Percentiles rank a stretch among this genome's conserved stretches.
Evolutionary conservation across 768 basidiomycete species (phyloP).

Genomic region (Phaeolepiota aurea): DNA sequence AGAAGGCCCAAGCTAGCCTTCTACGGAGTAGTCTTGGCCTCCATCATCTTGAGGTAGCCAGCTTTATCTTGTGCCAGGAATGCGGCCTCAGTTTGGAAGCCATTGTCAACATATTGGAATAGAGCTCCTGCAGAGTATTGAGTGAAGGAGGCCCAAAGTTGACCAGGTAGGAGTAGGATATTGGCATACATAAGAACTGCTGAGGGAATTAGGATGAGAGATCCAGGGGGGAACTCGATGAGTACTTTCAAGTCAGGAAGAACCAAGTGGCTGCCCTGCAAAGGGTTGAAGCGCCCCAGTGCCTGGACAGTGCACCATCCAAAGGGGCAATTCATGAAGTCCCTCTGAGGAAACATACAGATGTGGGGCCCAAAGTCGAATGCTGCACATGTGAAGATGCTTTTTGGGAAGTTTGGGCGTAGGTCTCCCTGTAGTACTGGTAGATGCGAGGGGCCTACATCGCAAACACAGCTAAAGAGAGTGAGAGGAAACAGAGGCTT

Average conservation of each 20-base stretch:
- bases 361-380: slow-evolving; percentile 20
- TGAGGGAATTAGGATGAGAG: slow-evolving; percentile 15
- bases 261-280: slow-evolving; percentile 16
- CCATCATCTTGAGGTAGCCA: not conserved
- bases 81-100: slow-evolving; percentile 8
- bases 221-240: slow-evolving; percentile 12
- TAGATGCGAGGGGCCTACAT: not conserved
- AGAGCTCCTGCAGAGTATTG: slow-evolving; percentile 16
- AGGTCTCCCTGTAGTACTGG: not conserved
- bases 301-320: slow-evolving; percentile 21
- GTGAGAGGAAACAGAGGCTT: not conserved
- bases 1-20: not conserved
- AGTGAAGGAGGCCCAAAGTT: slow-evolving; percentile 12
- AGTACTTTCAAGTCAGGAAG: slow-evolving; percentile 14
- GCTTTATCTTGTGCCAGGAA: not conserved
- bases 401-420: not conserved
- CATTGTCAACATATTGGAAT: slow-evolving; percentile 15
- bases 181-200: slow-evolving; percentile 14
- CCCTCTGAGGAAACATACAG: slow-evolving; percentile 10
- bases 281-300: slow-evolving; percentile 14
- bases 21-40: no score
- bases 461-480: not conserved
- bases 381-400: not conserved
- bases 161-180: slow-evolving; percentile 5
- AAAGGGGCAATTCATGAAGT: slow-evolving; percentile 15